Evolutionary conservation across 2,329 filamentous ascomycete species (phyloP), one percentile per base, ranked within the genome.

Genomic region (Clonostachys solani): DNA sequence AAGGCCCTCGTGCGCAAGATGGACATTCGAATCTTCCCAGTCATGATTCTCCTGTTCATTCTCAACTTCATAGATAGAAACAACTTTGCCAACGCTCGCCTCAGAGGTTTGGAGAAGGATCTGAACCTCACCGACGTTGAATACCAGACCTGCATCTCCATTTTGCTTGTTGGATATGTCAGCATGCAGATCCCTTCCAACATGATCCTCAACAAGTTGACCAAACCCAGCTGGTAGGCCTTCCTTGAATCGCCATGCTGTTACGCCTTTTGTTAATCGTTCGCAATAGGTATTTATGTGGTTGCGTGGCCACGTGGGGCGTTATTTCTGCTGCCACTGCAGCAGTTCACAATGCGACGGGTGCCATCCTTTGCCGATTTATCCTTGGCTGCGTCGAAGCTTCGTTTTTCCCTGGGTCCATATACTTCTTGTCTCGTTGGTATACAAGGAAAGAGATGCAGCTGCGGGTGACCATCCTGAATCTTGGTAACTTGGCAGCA

Each of bases 381-480:
- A 52, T 68, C 38, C 60, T 72, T 6, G 66, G 66, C 33, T 53
- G 66, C 1, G 61, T 61, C 10, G 61, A 66, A 47, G 65, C 66
- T 9, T 65, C 56, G 12, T 69, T 54, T 42, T 54, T 49, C 19
- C 50, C 49, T 12, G 52, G 52, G 47, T 53, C 54, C 17, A 47
- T 83, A 15, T 84, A 79, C 63, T 81, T 78, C 48, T 67, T 85
- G 9, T 68, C 64, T 6, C 68, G 66, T 44, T 86, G 83, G 80
- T 87, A 88, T 53, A 87, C 82, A 1, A 72, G 82, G 23, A 78
- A 78, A 52, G 84, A 85, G 55, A 65, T 85, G 1, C 80, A 75
- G 3, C 68, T 83, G 18, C 70, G 81, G 12, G 83, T 80, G 33
- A 78, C 80, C 6, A 67, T 83, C 3, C 69, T 66, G 7, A 66